Evolutionary conservation across 768 basidiomycete species (phyloP).

Genomic region (Sporobolomyces phaffii): DNA sequence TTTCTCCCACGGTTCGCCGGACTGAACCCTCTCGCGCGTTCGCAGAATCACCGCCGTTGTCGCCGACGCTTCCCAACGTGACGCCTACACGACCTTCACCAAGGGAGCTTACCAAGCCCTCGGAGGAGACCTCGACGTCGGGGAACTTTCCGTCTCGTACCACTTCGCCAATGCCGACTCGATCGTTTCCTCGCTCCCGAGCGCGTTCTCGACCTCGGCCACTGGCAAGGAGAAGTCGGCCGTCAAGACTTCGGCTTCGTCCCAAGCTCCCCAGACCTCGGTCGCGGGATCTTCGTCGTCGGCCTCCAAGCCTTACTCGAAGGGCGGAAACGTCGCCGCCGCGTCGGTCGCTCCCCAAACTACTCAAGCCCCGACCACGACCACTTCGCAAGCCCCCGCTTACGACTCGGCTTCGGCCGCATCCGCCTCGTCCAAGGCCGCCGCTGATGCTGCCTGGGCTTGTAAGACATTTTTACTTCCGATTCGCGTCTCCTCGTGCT

Average conservation of each 20-base stretch:
- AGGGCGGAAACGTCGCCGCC: background rate
- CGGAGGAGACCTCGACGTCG: slow-evolving; percentile 17
- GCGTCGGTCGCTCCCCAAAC: background rate
- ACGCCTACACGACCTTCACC: slow-evolving; percentile 35
- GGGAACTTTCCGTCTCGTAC: slow-evolving; percentile 26
- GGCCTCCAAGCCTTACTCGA: slow-evolving; percentile 5
- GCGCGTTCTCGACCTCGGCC: background rate
- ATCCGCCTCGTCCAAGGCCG: background rate
- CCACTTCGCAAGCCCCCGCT: slow-evolving; percentile 1
- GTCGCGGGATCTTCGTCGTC: background rate
- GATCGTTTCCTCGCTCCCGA: background rate
- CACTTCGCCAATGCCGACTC: slow-evolving; percentile 18
- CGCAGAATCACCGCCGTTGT: slow-evolving; percentile 21
- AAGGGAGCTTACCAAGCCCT: slow-evolving; percentile 25
- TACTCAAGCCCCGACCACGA: background rate
- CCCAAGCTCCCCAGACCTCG: slow-evolving; percentile 1
- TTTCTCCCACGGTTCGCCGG: too few relatives aligned
- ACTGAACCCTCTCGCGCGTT: too few relatives aligned
- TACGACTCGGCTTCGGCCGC: slow-evolving; percentile 6
- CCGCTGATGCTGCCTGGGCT: slow-evolving; percentile 7
- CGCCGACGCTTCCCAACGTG: slow-evolving; percentile 22
- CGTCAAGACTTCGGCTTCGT: slow-evolving; percentile 13
- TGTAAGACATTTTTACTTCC: background rate
- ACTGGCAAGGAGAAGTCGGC: slow-evolving; percentile 9
- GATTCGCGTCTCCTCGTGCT: background rate